Percentiles rank a stretch among this genome's conserved stretches.
phyloP scores from a whole-genome alignment of 495 filamentous ascomycete genomes.

The Trichoderma parareesei region DNA sequence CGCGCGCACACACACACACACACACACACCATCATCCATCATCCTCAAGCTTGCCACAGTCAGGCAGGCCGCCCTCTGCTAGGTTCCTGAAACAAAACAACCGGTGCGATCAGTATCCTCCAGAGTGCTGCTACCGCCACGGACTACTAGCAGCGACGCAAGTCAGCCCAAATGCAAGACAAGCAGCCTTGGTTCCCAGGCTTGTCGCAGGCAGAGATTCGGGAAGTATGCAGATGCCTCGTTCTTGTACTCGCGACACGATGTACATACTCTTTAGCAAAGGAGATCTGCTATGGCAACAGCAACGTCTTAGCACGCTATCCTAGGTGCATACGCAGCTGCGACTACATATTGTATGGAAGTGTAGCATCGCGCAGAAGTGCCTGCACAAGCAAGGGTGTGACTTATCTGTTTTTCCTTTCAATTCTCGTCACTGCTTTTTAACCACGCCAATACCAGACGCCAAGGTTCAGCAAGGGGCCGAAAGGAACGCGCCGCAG shows the following conservation, averaged over 20 bases:
- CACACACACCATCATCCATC: too few species aligned
- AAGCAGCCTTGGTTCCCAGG: neutral
- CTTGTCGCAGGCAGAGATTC: constrained; percentile 6
- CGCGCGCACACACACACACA: neutral
- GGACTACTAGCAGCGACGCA: too few species aligned
- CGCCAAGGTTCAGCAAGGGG: constrained; percentile 5
- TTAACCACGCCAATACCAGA: neutral
- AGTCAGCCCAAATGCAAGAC: neutral
- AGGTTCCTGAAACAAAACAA: constrained; percentile 5
- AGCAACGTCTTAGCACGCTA: neutral
- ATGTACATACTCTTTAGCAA: neutral
- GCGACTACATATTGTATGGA: neutral
- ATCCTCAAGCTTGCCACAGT: neutral
- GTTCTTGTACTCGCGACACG: neutral
- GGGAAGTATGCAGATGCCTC: neutral
- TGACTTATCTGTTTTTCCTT: neutral
- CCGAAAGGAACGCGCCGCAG: constrained; percentile 5
- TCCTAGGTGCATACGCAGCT: neutral
- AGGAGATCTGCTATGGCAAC: neutral
- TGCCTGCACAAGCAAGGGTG: constrained; percentile 1
- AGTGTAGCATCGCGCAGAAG: neutral
- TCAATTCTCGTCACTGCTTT: neutral
- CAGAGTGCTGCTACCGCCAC: neutral
- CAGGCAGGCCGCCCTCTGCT: neutral
- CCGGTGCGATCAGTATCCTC: neutral